Evolutionary conservation across 129 eudicot species (phyloP).

Genomic region (Arctium lappa): DNA sequence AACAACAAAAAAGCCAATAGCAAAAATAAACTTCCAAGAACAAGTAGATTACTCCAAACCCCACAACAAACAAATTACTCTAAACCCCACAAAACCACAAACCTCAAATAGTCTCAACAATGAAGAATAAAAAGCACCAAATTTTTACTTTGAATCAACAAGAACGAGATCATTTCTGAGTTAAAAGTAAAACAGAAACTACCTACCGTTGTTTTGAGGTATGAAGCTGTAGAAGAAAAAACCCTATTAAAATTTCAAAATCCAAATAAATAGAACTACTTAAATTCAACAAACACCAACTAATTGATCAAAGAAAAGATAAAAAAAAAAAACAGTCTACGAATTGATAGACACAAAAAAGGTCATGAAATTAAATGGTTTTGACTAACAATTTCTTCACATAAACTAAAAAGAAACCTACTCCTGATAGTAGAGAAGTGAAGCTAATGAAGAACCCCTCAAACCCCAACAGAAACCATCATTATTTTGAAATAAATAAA

Average conservation of each 20-base stretch:
- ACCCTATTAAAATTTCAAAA: too few species aligned
- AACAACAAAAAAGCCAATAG: neutral
- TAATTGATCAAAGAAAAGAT: too few species aligned
- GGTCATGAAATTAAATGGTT: conserved; percentile 24
- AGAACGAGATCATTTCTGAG: neutral
- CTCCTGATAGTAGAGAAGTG: too few species aligned
- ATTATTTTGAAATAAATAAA: too few species aligned
- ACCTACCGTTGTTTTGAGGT: conserved; percentile 23
- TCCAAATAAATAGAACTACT: too few species aligned
- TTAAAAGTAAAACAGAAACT: conserved; percentile 1
- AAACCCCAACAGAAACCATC: too few species aligned
- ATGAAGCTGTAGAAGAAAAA: conserved; percentile 23
- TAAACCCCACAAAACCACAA: conserved; percentile 5
- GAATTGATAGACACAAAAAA: too few species aligned
- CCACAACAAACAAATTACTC: conserved; percentile 14
- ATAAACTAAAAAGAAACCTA: too few species aligned
- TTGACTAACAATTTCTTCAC: too few species aligned
- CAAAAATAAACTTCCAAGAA: neutral
- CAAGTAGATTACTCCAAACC: conserved; percentile 14
- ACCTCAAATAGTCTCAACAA: conserved; percentile 15
- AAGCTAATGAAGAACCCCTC: too few species aligned
- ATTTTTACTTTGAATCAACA: neutral
- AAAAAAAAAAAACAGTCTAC: too few species aligned
- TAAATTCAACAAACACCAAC: too few species aligned
- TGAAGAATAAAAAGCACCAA: conserved; percentile 11